Base-by-base conservation (phyloP, 495 filamentous ascomycete genomes). In the Talaromyces ruber region DNA sequence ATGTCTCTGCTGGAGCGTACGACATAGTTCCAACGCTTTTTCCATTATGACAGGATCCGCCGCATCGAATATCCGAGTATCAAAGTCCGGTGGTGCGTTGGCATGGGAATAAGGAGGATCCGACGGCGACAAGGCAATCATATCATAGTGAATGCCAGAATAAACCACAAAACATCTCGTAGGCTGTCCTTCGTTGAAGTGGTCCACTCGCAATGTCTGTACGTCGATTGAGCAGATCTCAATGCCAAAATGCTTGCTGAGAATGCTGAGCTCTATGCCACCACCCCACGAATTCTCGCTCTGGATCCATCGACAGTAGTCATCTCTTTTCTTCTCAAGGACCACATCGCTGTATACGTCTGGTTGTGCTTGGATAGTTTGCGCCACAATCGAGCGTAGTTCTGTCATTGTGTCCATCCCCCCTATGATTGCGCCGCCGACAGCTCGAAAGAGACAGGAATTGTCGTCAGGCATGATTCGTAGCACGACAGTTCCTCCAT, bases 391-490 rank as follows among this genome's bases (percentile, higher is more conserved):
- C n/a, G 86, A 86, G 50, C 94, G 88, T 5, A 98, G 79, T 63
- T 89, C 86, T 1, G 80, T 82, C 79, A 89, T 89, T n/a, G 81
- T 77, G 64, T 92, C 86, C 68, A 89, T 83, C 6, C 78, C 79
- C 45, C 86, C 86, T 61, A 90, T 82, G 21, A 96, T 81, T 3
- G 91, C 90, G 58, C 86, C 87, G 58, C 87, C 86, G 25, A 98
- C 82, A 0, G 95, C 94, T 9, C 92, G 88, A 72, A 98, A 98
- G 63, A 98, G 86, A 73, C 94, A 98, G 51, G 86, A 89, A 72
- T 97, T 97, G 71, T 98, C 94, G 69, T 97, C 94, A 9, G 93
- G 91, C 94, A 98, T 97, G 34, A 98, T 91, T 2, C 94, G 87
- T 5, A 97, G 84, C 29, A 96, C 86, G 26, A 92, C 74, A 0